These are phyloP conservation scores for Termitomyces sp. DNA, from an alignment of 768 basidiomycete genomes.

Conservation along the genomic window DNA sequence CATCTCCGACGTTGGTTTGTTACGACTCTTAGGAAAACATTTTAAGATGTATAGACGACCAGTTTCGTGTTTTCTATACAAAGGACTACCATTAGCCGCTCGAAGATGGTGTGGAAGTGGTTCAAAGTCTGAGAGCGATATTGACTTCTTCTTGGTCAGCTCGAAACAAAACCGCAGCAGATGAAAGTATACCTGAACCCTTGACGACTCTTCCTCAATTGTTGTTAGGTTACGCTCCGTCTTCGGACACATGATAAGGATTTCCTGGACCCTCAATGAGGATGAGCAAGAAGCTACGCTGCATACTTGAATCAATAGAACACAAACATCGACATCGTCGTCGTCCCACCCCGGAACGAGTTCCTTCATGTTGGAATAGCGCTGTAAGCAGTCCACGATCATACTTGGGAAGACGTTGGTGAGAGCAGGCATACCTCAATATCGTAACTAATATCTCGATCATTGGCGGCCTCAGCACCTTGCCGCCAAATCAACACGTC, in stretches of 20 bases:
- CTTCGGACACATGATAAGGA: conserved; percentile 40
- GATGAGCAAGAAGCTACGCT: neutral
- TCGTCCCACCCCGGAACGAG: conserved; percentile 41
- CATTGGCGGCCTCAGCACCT: neutral
- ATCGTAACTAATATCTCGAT: conserved; percentile 31
- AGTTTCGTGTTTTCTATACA: conserved; percentile 24
- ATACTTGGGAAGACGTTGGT: neutral
- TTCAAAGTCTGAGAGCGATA: conserved; percentile 28
- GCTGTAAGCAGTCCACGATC: conserved; percentile 19
- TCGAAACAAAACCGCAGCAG: neutral
- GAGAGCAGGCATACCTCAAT: conserved; percentile 27
- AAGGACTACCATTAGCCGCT: conserved; percentile 7
- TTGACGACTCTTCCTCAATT: conserved; percentile 25
- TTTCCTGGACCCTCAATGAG: conserved; percentile 28
- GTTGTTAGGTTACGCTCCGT: conserved; percentile 21
- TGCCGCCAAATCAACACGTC: neutral
- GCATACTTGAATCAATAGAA: neutral
- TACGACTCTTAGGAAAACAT: conserved; percentile 12
- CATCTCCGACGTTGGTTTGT: conserved; percentile 25
- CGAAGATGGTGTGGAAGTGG: conserved; percentile 12
- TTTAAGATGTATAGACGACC: conserved; percentile 26
- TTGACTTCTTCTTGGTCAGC: conserved; percentile 11
- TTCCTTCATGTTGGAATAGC: conserved; percentile 33
- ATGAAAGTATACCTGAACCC: conserved; percentile 15
- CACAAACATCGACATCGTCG: conserved; percentile 41